phyloP scores from a whole-genome alignment of 2,329 filamentous ascomycete species.

The Dactylellina sp. region DNA sequence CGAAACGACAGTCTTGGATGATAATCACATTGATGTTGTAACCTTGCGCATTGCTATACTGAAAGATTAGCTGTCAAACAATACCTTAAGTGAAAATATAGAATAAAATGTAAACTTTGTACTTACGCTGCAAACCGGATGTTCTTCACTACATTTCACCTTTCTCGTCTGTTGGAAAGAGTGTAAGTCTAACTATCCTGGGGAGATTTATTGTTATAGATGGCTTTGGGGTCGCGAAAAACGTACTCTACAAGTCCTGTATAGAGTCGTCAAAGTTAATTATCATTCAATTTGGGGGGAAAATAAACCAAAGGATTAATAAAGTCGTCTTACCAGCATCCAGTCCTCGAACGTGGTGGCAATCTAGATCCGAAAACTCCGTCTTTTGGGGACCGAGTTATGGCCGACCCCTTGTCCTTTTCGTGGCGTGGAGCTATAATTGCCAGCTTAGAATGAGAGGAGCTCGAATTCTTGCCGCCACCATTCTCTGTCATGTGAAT shows the following conservation, averaged over 20 bases:
- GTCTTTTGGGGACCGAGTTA: slow-evolving; percentile 38
- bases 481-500: slow-evolving; percentile 43
- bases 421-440: slow-evolving; percentile 54
- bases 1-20: slow-evolving; percentile 70
- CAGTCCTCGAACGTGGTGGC: slow-evolving; percentile 61
- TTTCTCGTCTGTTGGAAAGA: slow-evolving; percentile 58
- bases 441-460: slow-evolving; percentile 47
- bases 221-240: slow-evolving; percentile 37
- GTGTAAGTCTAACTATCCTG: background rate
- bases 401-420: slow-evolving; percentile 42
- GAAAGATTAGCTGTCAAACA: slow-evolving; percentile 3
- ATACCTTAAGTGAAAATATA: slow-evolving; percentile 1
- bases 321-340: slow-evolving; percentile 62
- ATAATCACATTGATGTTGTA: slow-evolving; percentile 72
- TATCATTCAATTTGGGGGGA: slow-evolving; percentile 40
- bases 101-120: slow-evolving; percentile 36
- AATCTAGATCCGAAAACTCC: slow-evolving; percentile 56
- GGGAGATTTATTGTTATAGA: slow-evolving; percentile 5
- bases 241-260: slow-evolving; percentile 60
- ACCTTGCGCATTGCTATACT: slow-evolving; percentile 68
- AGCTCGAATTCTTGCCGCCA: slow-evolving; percentile 38
- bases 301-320: slow-evolving; percentile 28
- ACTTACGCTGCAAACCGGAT: slow-evolving; percentile 69
- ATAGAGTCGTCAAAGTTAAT: slow-evolving; percentile 57
- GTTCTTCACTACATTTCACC: slow-evolving; percentile 71